Percentiles rank a stretch among this genome's conserved stretches.
phyloP scores from a whole-genome alignment of 2,329 filamentous ascomycete genomes.

The Aspergillus persii region DNA sequence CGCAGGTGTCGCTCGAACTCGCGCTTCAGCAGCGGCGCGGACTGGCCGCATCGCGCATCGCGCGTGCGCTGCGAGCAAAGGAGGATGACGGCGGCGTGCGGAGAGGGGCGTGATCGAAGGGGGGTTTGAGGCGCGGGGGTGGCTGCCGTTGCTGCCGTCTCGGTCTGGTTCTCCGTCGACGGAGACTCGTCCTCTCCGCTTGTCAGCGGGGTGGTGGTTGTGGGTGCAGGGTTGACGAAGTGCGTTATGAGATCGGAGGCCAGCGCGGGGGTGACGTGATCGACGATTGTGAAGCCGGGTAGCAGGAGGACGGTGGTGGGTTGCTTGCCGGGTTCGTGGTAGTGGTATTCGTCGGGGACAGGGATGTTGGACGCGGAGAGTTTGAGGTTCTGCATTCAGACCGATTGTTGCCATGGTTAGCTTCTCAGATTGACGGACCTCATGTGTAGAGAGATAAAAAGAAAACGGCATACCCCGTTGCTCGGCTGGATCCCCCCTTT shows the following conservation, averaged over 20 bases:
- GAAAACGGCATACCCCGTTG: slow-evolving; percentile 38
- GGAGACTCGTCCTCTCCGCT: slow-evolving; percentile 6
- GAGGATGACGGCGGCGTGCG: slow-evolving; percentile 82
- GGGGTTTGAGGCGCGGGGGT: slow-evolving; percentile 21
- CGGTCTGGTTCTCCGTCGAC: background rate
- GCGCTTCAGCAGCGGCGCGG: slow-evolving; percentile 79
- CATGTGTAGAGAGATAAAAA: background rate
- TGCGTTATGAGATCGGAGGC: slow-evolving; percentile 69
- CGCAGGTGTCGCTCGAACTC: slow-evolving; percentile 89
- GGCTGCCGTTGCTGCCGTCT: background rate
- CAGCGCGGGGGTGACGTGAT: slow-evolving; percentile 74
- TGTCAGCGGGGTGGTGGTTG: slow-evolving; percentile 69
- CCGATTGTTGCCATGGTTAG: background rate
- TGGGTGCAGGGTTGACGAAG: slow-evolving; percentile 67
- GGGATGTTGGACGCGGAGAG: slow-evolving; percentile 90
- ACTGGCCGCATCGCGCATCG: slow-evolving; percentile 91
- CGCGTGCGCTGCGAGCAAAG: slow-evolving; percentile 94
- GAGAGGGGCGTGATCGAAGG: slow-evolving; percentile 64
- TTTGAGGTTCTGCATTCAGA: slow-evolving; percentile 66
- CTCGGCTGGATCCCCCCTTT: slow-evolving; percentile 40
- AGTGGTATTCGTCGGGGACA: slow-evolving; percentile 64
- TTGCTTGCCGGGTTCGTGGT: slow-evolving; percentile 54
- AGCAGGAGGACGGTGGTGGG: slow-evolving; percentile 81
- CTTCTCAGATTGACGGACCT: background rate
- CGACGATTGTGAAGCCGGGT: slow-evolving; percentile 77